These are phyloP conservation scores for Phoma herbarum DNA, from an alignment of 2,329 filamentous ascomycete species.

Conservation along the genomic window DNA sequence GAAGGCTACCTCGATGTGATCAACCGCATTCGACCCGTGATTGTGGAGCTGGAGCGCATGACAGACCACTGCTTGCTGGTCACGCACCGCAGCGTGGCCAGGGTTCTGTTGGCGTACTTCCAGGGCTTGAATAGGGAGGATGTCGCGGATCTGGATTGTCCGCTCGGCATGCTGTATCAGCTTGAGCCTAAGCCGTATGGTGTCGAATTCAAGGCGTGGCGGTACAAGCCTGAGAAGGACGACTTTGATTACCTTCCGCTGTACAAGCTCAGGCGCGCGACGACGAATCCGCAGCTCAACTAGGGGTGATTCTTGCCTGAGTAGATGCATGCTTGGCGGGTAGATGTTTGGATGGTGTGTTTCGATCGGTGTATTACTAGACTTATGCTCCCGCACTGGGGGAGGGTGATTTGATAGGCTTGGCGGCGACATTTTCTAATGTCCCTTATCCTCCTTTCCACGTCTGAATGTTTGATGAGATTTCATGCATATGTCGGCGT, in stretches of 20 bases:
- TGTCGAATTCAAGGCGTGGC: slow-evolving; percentile 95
- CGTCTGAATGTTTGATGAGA: slow-evolving; percentile 15
- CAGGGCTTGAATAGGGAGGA: slow-evolving; percentile 89
- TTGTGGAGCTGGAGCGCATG: slow-evolving; percentile 96
- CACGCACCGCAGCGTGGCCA: slow-evolving; percentile 88
- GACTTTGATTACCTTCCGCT: slow-evolving; percentile 89
- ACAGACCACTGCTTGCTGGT: slow-evolving; percentile 94
- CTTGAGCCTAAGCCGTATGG: slow-evolving; percentile 98
- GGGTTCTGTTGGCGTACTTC: slow-evolving; percentile 95
- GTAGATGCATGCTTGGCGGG: background rate
- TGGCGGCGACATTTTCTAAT: slow-evolving; percentile 5
- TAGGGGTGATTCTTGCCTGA: slow-evolving; percentile 19
- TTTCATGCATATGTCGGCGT: slow-evolving; percentile 19
- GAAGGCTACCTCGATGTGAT: slow-evolving; percentile 98
- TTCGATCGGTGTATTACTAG: slow-evolving; percentile 21
- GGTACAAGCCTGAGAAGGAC: slow-evolving; percentile 78
- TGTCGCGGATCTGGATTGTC: slow-evolving; percentile 93
- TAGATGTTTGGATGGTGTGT: background rate
- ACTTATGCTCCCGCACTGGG: background rate
- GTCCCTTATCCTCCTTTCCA: slow-evolving; percentile 10
- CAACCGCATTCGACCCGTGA: slow-evolving; percentile 92
- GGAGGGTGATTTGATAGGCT: background rate
- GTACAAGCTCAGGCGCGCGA: slow-evolving; percentile 75
- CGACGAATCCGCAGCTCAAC: slow-evolving; percentile 29
- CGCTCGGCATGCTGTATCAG: slow-evolving; percentile 90